phyloP scores from a whole-genome alignment of 495 filamentous ascomycete genomes.

The Neurospora sp. region DNA sequence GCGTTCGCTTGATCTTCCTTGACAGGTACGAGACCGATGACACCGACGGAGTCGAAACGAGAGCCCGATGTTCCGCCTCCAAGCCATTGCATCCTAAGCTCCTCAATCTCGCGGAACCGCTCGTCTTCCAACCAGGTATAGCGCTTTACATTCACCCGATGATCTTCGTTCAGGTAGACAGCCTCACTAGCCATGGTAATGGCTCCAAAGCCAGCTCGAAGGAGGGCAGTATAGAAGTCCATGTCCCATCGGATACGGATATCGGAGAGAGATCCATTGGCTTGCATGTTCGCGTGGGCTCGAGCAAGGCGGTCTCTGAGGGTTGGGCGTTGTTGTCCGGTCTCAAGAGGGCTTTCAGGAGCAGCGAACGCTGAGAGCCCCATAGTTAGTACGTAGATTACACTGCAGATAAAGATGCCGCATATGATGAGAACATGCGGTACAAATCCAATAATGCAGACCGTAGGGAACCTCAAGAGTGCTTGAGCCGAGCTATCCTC shows the following conservation, averaged over 20 bases:
- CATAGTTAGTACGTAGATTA: slow-evolving; percentile 69
- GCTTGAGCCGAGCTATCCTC: slow-evolving; percentile 37
- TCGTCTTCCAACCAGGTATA: slow-evolving; percentile 93
- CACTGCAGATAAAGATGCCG: slow-evolving; percentile 63
- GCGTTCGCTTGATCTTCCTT: slow-evolving; percentile 32
- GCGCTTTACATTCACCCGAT: slow-evolving; percentile 57
- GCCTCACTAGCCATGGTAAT: slow-evolving; percentile 90
- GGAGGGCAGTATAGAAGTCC: slow-evolving; percentile 87
- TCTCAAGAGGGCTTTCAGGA: slow-evolving; percentile 38
- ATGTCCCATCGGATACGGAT: slow-evolving; percentile 72
- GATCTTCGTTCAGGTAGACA: slow-evolving; percentile 88
- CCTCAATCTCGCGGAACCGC: slow-evolving; percentile 53
- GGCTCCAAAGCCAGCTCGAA: slow-evolving; percentile 74
- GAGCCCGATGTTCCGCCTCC: slow-evolving; percentile 31
- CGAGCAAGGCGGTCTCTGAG: slow-evolving; percentile 40
- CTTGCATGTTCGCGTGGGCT: slow-evolving; percentile 85
- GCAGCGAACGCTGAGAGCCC: slow-evolving; percentile 64
- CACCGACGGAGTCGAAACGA: slow-evolving; percentile 37
- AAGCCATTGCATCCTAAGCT: slow-evolving; percentile 41
- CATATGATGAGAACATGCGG: slow-evolving; percentile 76
- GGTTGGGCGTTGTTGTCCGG: slow-evolving; percentile 17
- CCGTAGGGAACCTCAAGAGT: slow-evolving; percentile 74
- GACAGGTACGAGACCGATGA: slow-evolving; percentile 41
- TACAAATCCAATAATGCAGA: slow-evolving; percentile 90
- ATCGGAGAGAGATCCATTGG: slow-evolving; percentile 70